Evolutionary conservation across 2,329 filamentous ascomycete genomes (phyloP).

Genomic region (Chalaropsis ovoidea): DNA sequence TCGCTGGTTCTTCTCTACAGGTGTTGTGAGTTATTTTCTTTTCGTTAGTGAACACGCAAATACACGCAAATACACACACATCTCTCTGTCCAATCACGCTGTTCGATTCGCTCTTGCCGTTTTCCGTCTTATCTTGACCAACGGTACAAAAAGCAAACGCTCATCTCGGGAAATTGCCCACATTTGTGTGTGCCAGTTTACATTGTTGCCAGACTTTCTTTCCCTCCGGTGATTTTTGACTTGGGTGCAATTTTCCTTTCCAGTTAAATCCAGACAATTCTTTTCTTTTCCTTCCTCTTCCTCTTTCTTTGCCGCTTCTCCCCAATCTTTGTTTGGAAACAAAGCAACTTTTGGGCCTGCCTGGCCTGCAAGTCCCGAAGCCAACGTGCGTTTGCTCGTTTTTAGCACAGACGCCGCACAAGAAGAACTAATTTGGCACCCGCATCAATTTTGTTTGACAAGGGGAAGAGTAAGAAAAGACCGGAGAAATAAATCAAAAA

Average conservation of each 20-base stretch:
- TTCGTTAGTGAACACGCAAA: no score
- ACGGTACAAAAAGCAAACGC: no score
- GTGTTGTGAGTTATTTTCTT: no score
- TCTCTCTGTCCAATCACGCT: no score
- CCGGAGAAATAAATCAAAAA: neutral
- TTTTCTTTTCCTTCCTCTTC: neutral
- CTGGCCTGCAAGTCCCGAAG: neutral
- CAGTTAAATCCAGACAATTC: neutral
- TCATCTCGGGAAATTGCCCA: no score
- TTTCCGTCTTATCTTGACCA: no score
- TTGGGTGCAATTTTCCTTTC: neutral
- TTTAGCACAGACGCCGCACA: conserved; percentile 12
- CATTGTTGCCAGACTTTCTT: no score
- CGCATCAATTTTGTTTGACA: neutral
- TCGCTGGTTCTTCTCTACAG: no score
- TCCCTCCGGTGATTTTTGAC: neutral
- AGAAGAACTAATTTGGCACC: conserved; percentile 15
- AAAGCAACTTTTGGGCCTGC: neutral
- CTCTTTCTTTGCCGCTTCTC: neutral
- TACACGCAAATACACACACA: no score
- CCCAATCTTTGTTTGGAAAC: neutral
- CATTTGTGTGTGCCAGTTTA: no score
- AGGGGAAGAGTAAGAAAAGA: neutral
- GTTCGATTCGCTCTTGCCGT: no score
- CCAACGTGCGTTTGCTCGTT: neutral